Evolutionary conservation across 1,284 basidiomycete species (phyloP).

Genomic region (Dichomitus squalens): DNA sequence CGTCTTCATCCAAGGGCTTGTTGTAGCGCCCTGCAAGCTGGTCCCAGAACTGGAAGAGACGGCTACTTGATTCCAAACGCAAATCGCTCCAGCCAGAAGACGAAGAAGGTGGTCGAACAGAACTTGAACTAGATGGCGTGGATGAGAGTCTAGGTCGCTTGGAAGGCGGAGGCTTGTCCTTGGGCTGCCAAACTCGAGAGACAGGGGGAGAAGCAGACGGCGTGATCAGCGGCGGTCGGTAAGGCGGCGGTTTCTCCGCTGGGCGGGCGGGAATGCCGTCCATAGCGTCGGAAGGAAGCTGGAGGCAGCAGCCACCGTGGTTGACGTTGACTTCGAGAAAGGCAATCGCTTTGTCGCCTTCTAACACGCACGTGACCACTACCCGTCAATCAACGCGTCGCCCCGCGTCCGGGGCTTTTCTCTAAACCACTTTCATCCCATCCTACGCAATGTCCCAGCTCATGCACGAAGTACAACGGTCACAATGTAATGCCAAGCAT

Average conservation of each 20-base stretch:
- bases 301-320: conserved; percentile 5
- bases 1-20: conserved; percentile 70
- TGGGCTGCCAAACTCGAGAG: conserved; percentile 21
- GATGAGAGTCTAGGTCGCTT: conserved; percentile 42
- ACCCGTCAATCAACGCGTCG: conserved; percentile 6
- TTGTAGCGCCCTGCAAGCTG: conserved; percentile 67
- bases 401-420: conserved; percentile 1
- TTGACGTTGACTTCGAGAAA: conserved; percentile 9
- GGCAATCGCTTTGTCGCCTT: conserved; percentile 13
- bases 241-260: conserved; percentile 2
- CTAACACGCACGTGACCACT: conserved; percentile 18
- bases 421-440: neutral
- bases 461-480: neutral
- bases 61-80: conserved; percentile 31
- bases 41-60: conserved; percentile 64
- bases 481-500: neutral
- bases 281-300: conserved; percentile 19
- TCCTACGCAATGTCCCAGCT: neutral
- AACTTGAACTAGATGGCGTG: conserved; percentile 30
- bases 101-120: conserved; percentile 28
- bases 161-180: conserved; percentile 36
- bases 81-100: conserved; percentile 3
- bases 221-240: conserved; percentile 29
- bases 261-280: conserved; percentile 7
- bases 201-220: conserved; percentile 38